phyloP scores from a whole-genome alignment of 768 basidiomycete genomes.

The Gymnopilus junonius region DNA sequence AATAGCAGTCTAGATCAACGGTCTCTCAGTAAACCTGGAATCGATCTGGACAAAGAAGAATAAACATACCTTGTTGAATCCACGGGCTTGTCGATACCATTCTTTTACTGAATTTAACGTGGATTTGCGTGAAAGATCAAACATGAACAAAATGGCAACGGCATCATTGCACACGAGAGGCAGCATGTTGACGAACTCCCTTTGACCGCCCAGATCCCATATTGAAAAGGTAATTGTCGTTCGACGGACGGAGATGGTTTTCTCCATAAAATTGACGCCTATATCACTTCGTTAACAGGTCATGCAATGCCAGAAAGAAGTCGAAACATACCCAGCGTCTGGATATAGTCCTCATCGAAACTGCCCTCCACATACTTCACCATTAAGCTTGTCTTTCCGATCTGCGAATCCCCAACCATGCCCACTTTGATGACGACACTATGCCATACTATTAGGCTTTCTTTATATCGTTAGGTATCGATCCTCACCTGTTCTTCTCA shows the following conservation, averaged over 20 bases:
- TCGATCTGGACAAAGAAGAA: background rate
- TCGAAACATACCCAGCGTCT: constrained; percentile 86
- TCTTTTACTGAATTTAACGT: constrained; percentile 99
- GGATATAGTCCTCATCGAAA: constrained; percentile 99
- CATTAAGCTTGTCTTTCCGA: constrained; percentile 99
- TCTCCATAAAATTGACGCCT: constrained; percentile 99
- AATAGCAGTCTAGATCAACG: constrained; percentile 79
- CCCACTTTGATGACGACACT: constrained; percentile 98
- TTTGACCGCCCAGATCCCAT: constrained; percentile 97
- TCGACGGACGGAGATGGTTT: constrained; percentile 96
- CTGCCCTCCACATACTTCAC: constrained; percentile 99
- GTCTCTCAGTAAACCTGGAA: background rate
- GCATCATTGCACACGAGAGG: constrained; percentile 98
- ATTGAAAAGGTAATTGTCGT: constrained; percentile 99
- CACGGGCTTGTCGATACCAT: constrained; percentile 99
- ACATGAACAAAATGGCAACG: constrained; percentile 99
- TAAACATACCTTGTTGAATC: constrained; percentile 91
- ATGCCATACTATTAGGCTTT: constrained; percentile 5
- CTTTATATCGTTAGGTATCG: background rate
- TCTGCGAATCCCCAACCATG: constrained; percentile 99
- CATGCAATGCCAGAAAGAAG: background rate
- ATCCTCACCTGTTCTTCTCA: constrained; percentile 70
- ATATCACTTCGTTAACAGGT: background rate
- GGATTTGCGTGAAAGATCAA: constrained; percentile 96
- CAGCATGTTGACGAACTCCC: constrained; percentile 99